Percentiles rank a stretch among this genome's conserved stretches.
phyloP scores from a whole-genome alignment of 106 monocot species.

The Allium sativum region DNA sequence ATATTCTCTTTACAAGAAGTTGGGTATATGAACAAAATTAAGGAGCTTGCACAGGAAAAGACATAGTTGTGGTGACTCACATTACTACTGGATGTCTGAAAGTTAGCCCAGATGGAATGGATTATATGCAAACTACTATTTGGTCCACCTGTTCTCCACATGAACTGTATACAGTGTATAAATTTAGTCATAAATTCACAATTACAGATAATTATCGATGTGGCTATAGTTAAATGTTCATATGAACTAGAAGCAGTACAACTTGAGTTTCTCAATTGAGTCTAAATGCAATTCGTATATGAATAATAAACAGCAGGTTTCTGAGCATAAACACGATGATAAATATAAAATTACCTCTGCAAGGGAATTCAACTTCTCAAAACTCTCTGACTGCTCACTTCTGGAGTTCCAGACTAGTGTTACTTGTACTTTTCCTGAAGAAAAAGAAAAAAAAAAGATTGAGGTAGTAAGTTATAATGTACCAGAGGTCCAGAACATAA shows the following conservation, averaged over 20 bases:
- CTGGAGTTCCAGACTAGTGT: conserved; percentile 96
- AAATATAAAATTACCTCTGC: conserved; percentile 34
- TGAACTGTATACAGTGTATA: conserved; percentile 33
- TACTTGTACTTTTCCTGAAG: conserved; percentile 80
- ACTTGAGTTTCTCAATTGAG: too few relatives aligned
- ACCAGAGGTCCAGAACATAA: too few relatives aligned
- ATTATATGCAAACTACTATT: conserved; percentile 42
- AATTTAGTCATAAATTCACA: background rate
- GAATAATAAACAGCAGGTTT: too few relatives aligned
- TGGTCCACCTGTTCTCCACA: conserved; percentile 79
- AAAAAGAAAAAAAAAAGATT: background rate
- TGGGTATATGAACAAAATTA: too few relatives aligned
- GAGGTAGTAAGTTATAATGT: too few relatives aligned
- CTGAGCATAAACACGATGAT: background rate
- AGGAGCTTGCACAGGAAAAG: background rate
- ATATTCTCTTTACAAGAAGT: too few relatives aligned
- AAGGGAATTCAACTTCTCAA: conserved; percentile 65
- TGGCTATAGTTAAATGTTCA: too few relatives aligned
- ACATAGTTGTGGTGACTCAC: conserved; percentile 20
- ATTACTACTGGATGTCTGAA: conserved; percentile 85
- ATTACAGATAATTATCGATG: background rate
- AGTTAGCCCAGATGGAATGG: conserved; percentile 95
- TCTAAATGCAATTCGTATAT: too few relatives aligned
- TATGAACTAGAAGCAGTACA: too few relatives aligned
- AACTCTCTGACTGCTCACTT: conserved; percentile 56